These are phyloP conservation scores for Backusella tarrabulga DNA, from an alignment of 192 early-diverging fungal species.

Conservation along the genomic window DNA sequence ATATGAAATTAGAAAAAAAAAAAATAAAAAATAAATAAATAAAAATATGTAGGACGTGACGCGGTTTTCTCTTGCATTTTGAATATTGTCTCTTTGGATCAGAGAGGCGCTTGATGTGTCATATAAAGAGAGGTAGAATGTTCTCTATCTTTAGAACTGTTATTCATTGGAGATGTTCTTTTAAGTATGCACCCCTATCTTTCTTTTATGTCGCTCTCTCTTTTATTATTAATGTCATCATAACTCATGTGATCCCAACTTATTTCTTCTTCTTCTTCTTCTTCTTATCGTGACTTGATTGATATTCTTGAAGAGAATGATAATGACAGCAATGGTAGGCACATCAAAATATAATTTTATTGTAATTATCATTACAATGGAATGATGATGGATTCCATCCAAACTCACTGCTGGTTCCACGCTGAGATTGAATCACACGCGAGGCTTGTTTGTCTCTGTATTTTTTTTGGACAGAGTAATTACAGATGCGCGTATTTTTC, in stretches of 20 bases:
- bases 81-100: too few relatives aligned
- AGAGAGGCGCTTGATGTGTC: too few relatives aligned
- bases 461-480: background rate
- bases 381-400: too few relatives aligned
- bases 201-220: background rate
- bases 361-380: background rate
- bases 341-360: background rate
- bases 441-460: background rate
- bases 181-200: background rate
- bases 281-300: background rate
- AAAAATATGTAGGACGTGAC: background rate
- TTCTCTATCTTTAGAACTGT: too few relatives aligned
- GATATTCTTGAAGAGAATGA: background rate
- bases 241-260: background rate
- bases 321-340: too few relatives aligned
- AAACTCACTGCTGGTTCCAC: background rate
- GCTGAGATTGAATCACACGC: background rate
- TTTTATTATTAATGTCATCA: too few relatives aligned
- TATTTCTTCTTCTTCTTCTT: too few relatives aligned
- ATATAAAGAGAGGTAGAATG: too few relatives aligned
- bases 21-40: constrained; percentile 13
- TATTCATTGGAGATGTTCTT: too few relatives aligned
- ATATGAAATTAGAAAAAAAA: constrained; percentile 8
- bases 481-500: background rate
- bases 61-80: background rate